Evolutionary conservation across 345 rosid species (phyloP).

Genomic region (Erodium maritimum): DNA sequence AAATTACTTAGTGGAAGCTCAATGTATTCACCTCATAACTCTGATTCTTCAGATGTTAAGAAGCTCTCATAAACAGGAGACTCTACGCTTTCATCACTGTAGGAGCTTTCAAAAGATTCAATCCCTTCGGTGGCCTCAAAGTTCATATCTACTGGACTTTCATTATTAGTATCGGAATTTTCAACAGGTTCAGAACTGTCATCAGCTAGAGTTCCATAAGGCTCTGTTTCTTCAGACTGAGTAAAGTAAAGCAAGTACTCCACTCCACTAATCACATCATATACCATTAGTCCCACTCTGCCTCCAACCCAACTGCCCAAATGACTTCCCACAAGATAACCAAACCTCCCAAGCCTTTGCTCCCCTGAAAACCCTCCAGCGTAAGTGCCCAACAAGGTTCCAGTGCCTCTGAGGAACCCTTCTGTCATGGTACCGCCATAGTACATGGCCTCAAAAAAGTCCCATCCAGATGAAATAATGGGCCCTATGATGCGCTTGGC

Average conservation of each 20-base stretch:
- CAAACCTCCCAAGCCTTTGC: constrained; percentile 67
- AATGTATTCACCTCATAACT: no score
- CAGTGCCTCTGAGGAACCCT: constrained; percentile 76
- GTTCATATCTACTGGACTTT: no score
- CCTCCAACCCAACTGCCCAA: constrained; percentile 98
- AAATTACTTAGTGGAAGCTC: no score
- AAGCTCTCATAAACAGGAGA: no score
- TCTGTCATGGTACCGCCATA: constrained; percentile 77
- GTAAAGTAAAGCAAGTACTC: constrained; percentile 38
- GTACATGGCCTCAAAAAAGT: constrained; percentile 88
- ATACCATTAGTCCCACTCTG: constrained; percentile 80
- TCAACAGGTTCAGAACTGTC: no score
- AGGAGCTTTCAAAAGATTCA: no score
- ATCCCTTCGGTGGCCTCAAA: no score
- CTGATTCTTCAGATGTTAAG: constrained; percentile 11
- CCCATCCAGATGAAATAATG: constrained; percentile 86
- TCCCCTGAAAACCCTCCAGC: constrained; percentile 68
- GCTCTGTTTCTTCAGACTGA: constrained; percentile 24
- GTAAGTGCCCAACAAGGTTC: constrained; percentile 83
- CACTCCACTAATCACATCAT: constrained; percentile 71
- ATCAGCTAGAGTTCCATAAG: no score
- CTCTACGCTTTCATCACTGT: no score
- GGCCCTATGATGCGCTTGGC: constrained; percentile 87
- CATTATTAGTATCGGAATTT: constrained; percentile 8
- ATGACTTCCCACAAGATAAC: constrained; percentile 83